A percentile compares a stretch with the other conserved stretches of the same genome.
Evolutionary conservation across 176 grass and related monocot species (phyloP).

Genomic region (Eragrostis nindensis): DNA sequence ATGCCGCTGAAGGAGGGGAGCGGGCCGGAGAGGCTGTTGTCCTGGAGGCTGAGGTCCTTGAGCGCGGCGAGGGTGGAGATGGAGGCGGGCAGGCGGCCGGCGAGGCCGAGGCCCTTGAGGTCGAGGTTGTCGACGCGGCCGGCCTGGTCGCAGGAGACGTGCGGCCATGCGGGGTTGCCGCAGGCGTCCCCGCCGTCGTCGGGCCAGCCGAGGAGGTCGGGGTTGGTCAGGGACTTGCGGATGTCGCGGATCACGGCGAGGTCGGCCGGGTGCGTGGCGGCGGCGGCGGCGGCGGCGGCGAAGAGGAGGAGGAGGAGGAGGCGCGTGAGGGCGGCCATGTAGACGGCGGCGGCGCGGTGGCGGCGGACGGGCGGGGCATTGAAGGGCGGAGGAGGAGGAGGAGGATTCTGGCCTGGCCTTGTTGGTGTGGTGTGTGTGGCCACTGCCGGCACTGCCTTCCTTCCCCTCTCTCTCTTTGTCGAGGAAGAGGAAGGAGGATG

Average conservation of each 20-base stretch:
- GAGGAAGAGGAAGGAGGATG: too few relatives aligned
- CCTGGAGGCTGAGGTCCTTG: conserved; percentile 67
- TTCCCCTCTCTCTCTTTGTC: too few relatives aligned
- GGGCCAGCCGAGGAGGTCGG: conserved; percentile 58
- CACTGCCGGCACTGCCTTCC: too few relatives aligned
- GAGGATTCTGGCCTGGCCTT: too few relatives aligned
- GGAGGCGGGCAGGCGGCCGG: conserved; percentile 34
- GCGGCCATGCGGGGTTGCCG: conserved; percentile 50
- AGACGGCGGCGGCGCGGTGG: neutral
- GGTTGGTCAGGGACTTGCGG: conserved; percentile 55
- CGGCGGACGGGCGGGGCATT: conserved; percentile 35
- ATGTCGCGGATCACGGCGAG: conserved; percentile 56
- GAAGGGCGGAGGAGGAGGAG: neutral
- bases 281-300: neutral
- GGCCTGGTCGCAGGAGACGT: conserved; percentile 63
- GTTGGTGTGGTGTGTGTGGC: too few relatives aligned
- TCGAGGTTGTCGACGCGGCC: conserved; percentile 83
- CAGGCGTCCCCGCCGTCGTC: conserved; percentile 51
- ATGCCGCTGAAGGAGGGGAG: conserved; percentile 73
- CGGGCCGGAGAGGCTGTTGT: conserved; percentile 57
- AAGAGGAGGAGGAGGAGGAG: neutral
- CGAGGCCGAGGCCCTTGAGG: conserved; percentile 54
- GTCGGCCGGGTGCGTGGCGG: conserved; percentile 54
- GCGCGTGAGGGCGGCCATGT: neutral
- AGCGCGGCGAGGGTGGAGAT: conserved; percentile 57